Conservation (phyloP, 495 filamentous ascomycete species). For the Achaetomiella virescens region DNA sequence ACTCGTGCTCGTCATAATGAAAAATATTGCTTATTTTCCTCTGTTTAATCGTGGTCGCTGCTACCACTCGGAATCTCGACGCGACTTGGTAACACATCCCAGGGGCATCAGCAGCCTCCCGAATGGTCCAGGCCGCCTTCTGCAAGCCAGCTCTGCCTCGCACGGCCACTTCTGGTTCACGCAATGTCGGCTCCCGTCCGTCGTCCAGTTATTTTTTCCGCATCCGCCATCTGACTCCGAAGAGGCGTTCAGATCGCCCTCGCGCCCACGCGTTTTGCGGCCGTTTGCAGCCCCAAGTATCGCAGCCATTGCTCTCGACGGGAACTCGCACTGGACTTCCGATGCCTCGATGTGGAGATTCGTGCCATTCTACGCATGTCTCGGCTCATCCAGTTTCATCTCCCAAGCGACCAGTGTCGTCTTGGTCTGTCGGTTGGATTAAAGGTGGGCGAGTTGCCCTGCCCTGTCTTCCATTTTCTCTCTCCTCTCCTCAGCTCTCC, state of each 20-base stretch:
- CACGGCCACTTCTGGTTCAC: neutral
- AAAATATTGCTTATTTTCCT: neutral
- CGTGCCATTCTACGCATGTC: conserved; percentile 7
- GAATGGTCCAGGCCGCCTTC: neutral
- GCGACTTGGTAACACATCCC: neutral
- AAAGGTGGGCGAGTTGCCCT: conserved; percentile 1
- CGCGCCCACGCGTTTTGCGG: conserved; percentile 5
- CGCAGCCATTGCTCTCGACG: neutral
- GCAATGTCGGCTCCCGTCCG: neutral
- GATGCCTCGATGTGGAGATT: neutral
- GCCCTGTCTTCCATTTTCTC: neutral
- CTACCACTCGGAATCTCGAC: neutral
- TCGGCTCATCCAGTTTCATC: conserved; percentile 4
- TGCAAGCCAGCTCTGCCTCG: conserved; percentile 1
- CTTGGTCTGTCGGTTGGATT: neutral
- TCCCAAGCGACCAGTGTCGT: conserved; percentile 3
- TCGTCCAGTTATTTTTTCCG: neutral
- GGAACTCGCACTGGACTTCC: conserved; percentile 7
- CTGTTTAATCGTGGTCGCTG: neutral
- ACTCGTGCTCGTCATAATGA: too few species aligned
- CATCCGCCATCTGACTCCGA: neutral
- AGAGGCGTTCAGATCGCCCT: conserved; percentile 9
- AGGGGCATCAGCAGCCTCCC: conserved; percentile 1
- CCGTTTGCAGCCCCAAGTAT: neutral
- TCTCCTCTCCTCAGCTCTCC: neutral